Conservation (phyloP, 768 basidiomycete species). For the Podaxis sp. region DNA sequence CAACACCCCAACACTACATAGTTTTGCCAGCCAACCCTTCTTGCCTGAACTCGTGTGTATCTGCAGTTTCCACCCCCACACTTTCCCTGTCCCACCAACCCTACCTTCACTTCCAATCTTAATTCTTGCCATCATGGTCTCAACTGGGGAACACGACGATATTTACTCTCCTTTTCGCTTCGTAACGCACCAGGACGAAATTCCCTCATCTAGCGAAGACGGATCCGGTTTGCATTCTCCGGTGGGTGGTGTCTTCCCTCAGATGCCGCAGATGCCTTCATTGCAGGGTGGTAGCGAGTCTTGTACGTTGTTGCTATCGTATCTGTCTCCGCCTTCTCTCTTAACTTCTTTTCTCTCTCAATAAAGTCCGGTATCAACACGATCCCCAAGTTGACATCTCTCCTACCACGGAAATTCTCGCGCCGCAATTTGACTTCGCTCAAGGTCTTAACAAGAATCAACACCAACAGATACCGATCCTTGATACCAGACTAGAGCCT, state of each 20-base stretch:
- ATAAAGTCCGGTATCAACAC: constrained; percentile 71
- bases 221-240: constrained; percentile 77
- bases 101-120: constrained; percentile 19
- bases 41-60: constrained; percentile 9
- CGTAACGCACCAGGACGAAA: constrained; percentile 56
- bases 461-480: constrained; percentile 46
- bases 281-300: constrained; percentile 14
- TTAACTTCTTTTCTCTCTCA: constrained; percentile 40
- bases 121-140: constrained; percentile 50
- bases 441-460: constrained; percentile 34
- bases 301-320: constrained; percentile 43
- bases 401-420: constrained; percentile 42
- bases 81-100: constrained; percentile 5
- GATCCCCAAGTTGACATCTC: constrained; percentile 39
- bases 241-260: constrained; percentile 46
- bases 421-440: constrained; percentile 53
- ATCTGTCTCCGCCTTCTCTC: constrained; percentile 40
- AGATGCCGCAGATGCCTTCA: constrained; percentile 13
- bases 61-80: constrained; percentile 1
- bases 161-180: constrained; percentile 58
- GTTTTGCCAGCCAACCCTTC: constrained; percentile 12
- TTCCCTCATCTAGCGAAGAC: constrained; percentile 72
- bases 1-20: constrained; percentile 11
- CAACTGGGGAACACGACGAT: constrained; percentile 48
- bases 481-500: constrained; percentile 44